Conservation (phyloP, 768 basidiomycete genomes). For the Leccinum boreale region DNA sequence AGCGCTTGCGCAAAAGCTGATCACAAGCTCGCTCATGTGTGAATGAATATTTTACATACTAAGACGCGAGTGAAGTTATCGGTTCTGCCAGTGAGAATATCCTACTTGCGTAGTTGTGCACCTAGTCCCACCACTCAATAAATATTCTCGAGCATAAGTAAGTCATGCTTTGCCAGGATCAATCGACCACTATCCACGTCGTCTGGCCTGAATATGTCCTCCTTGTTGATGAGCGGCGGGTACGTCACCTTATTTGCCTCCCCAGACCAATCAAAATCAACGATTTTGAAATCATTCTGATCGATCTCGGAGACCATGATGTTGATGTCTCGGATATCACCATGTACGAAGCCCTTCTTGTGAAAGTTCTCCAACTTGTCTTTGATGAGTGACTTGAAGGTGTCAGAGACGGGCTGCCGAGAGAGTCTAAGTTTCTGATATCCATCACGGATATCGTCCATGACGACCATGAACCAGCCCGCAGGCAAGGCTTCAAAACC, state of each 20-base stretch:
- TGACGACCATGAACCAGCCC: conserved; percentile 33
- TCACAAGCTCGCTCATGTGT: conserved; percentile 60
- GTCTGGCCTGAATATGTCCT: background rate
- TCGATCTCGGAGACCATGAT: background rate
- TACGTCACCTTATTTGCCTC: background rate
- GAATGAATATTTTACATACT: no score
- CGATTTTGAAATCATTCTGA: background rate
- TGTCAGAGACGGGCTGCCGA: background rate
- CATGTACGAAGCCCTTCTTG: background rate
- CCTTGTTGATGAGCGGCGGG: background rate
- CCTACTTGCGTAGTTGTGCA: no score
- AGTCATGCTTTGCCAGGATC: background rate
- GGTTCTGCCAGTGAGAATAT: no score
- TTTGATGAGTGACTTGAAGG: background rate
- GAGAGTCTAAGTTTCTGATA: no score
- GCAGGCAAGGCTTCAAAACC: conserved; percentile 26
- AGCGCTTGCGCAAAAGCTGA: conserved; percentile 86
- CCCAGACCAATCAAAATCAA: background rate
- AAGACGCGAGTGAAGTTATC: no score
- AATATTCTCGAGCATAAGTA: background rate
- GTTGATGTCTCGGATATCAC: background rate
- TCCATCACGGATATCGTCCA: conserved; percentile 16
- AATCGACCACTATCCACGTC: background rate
- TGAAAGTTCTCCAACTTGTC: background rate
- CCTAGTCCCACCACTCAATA: no score